A percentile compares a stretch with the other conserved stretches of the same genome.
Conservation (phyloP, 1,284 basidiomycete genomes). For the Meira miltonrushii region DNA sequence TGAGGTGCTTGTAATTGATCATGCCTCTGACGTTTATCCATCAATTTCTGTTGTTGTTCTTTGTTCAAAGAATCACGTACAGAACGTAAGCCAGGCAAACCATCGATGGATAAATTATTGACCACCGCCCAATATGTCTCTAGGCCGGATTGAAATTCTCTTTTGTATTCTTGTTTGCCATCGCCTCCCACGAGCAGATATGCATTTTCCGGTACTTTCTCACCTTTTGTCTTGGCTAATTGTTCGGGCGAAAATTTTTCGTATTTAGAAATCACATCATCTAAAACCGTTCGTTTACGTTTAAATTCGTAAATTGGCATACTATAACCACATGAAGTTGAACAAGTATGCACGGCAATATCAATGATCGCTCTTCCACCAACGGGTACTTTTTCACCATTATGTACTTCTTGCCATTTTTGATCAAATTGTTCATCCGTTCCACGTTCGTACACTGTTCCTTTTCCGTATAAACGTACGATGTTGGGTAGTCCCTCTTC, state of each 20-base stretch:
- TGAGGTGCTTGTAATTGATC: neutral
- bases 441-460: conserved; percentile 6
- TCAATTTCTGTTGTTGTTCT: neutral
- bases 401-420: neutral
- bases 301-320: conserved; percentile 10
- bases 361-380: conserved; percentile 14
- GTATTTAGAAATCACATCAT: neutral
- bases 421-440: neutral
- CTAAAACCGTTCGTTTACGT: conserved; percentile 4
- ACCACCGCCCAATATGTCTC: conserved; percentile 9
- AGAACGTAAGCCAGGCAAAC: conserved; percentile 9
- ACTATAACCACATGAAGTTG: conserved; percentile 13
- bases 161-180: no score
- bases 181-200: neutral
- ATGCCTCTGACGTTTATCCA: neutral
- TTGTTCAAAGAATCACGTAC: neutral
- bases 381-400: neutral
- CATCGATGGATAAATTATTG: conserved; percentile 11
- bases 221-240: neutral
- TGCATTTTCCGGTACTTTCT: neutral
- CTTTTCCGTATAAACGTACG: conserved; percentile 15
- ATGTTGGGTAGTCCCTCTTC: conserved; percentile 16
- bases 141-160: neutral
- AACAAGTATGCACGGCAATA: conserved; percentile 9
- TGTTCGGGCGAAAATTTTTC: neutral